Base-by-base conservation (phyloP, 148 eudicot species). In the Silene conica region DNA sequence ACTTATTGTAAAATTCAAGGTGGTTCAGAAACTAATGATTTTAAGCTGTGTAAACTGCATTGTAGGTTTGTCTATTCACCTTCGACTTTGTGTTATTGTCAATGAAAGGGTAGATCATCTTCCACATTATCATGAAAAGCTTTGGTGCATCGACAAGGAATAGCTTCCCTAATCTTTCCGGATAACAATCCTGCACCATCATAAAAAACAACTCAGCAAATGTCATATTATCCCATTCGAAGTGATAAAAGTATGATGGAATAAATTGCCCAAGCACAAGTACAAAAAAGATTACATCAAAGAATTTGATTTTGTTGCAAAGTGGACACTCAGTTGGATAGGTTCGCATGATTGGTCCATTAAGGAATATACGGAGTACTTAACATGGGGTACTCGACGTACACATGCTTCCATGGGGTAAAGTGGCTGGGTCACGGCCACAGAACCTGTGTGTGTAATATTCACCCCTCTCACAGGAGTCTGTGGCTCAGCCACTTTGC, bases 141-240 rank as follows among this genome's bases (percentile, higher is more conserved):
- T 73, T 82, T 14, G 98, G 97, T 43, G 85, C 97, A 28, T 92
- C 88, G 21, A 92, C 73, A 0, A 92, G 46, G 70, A 80, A 77
- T 60, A 90, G 21, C 80, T 95, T 95, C 20, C 90, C 97, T 21
- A 95, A 81, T 81, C 96, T 87, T 80, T 95, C 98, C 5, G 98
- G 98, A 76, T 90, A 87, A 78, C 79, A 90, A 59, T 95, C 97
- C 97, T 95, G 88, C 79, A 74, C 45, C 25, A 19, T 45, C 48
- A 41, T 54, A 19, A n/a, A 31, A 38, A 7, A 22, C 18, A 43
- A 25, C 56, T 1, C 28, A 45, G 43, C 56, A 64, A 25, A 15
- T 14, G 10, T 45, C 71, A 67, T 0, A 43, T 67, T 21, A 13
- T 41, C 52, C 15, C 23, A 66, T 34, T n/a, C 5, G 34, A 31